Conservation (phyloP, 2,329 filamentous ascomycete genomes). For the Colletotrichum costaricense region DNA sequence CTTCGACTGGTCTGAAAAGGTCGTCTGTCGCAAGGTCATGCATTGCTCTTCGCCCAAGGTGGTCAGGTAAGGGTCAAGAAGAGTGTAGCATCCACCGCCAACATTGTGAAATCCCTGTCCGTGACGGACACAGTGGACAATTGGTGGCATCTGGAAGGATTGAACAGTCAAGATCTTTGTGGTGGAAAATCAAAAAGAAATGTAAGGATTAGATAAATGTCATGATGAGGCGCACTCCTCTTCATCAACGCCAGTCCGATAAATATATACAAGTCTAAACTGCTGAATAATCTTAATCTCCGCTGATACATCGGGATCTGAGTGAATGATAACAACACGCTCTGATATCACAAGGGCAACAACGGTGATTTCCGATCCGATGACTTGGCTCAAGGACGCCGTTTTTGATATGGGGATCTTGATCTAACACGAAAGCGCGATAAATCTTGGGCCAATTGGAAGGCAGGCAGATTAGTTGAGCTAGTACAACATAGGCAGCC, state of each 20-base stretch:
- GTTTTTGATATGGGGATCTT: neutral
- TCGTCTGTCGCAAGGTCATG: neutral
- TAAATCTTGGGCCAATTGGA: neutral
- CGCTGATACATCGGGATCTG: neutral
- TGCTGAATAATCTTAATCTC: neutral
- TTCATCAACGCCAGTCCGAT: neutral
- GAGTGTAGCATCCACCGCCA: neutral
- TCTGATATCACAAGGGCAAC: neutral
- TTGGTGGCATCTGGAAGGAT: constrained; percentile 7
- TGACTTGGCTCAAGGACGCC: neutral
- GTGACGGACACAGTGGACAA: constrained; percentile 6
- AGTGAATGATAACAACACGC: neutral
- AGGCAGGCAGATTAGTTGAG: rapidly evolving
- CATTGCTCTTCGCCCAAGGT: constrained; percentile 16
- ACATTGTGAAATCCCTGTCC: constrained; percentile 2
- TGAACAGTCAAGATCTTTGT: neutral
- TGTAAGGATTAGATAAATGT: neutral
- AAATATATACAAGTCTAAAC: neutral
- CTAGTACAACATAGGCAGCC: neutral
- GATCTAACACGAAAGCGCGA: neutral
- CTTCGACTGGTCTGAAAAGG: constrained; percentile 14
- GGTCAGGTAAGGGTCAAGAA: constrained; percentile 6
- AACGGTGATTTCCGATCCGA: neutral
- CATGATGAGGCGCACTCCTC: neutral
- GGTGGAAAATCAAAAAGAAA: neutral